Conservation (phyloP, 306 rosid genomes). For the Quercus suber region DNA sequence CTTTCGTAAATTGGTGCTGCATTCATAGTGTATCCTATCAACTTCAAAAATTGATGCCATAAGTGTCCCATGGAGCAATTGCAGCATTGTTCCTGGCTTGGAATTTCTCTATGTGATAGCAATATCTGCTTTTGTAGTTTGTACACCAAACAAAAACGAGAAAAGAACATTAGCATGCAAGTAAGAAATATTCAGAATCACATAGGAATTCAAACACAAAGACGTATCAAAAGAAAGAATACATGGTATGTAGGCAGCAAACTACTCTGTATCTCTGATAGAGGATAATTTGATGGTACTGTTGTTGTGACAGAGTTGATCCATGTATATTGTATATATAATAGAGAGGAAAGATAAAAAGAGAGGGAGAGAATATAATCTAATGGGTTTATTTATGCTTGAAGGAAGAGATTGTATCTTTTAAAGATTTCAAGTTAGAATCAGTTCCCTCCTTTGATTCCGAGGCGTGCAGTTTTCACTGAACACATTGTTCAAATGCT, state of each 20-base stretch:
- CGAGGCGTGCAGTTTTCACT: constrained; percentile 4
- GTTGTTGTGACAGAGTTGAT: background rate
- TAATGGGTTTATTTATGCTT: constrained; percentile 3
- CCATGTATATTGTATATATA: background rate
- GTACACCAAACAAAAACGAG: background rate
- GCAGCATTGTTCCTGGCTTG: constrained; percentile 32
- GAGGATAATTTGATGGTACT: background rate
- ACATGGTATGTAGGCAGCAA: background rate
- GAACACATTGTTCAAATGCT: no score
- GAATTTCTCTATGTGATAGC: background rate
- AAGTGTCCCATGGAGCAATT: constrained; percentile 70
- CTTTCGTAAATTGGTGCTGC: constrained; percentile 35
- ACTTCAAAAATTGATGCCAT: constrained; percentile 42
- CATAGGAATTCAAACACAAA: background rate
- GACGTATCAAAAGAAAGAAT: background rate
- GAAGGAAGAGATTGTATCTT: constrained; percentile 54
- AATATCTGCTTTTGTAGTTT: background rate
- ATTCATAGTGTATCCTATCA: constrained; percentile 44
- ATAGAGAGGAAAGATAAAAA: no score
- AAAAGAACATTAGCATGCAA: background rate
- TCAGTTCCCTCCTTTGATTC: constrained; percentile 50
- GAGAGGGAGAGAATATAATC: constrained; percentile 13
- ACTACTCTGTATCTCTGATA: no score
- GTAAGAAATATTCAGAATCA: background rate
- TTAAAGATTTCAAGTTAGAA: constrained; percentile 38